phyloP scores from a whole-genome alignment of 306 rosid species.

The Cucurbita moschata region DNA sequence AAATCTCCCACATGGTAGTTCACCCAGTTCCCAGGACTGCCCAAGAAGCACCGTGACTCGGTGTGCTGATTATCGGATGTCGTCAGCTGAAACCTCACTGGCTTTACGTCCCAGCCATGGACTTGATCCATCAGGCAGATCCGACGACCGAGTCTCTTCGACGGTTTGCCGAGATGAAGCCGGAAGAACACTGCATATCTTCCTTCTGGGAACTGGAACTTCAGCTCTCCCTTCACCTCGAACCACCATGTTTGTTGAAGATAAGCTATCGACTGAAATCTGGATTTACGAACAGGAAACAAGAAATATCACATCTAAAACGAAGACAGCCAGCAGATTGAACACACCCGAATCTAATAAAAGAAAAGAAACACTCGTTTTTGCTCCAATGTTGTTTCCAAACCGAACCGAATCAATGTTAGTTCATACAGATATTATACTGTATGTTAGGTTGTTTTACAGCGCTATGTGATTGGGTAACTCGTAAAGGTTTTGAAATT shows the following conservation, averaged over 20 bases:
- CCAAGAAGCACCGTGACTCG: constrained; percentile 41
- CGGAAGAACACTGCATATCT: constrained; percentile 50
- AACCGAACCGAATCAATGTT: background rate
- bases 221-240: constrained; percentile 63
- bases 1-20: constrained; percentile 63
- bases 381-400: background rate
- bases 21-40: constrained; percentile 56
- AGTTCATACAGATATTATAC: background rate
- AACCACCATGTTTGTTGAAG: constrained; percentile 97
- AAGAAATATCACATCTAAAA: background rate
- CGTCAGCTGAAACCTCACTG: constrained; percentile 50
- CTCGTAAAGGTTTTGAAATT: background rate
- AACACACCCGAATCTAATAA: background rate
- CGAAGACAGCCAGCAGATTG: background rate
- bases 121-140: constrained; percentile 45
- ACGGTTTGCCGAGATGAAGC: constrained; percentile 61
- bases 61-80: constrained; percentile 60
- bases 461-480: background rate
- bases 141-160: constrained; percentile 58
- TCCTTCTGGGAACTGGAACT: constrained; percentile 67
- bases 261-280: constrained; percentile 77
- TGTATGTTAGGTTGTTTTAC: background rate
- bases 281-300: constrained; percentile 8
- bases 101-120: constrained; percentile 80
- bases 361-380: background rate